Base-by-base conservation (phyloP, 768 basidiomycete genomes). In the Russula virescens region DNA sequence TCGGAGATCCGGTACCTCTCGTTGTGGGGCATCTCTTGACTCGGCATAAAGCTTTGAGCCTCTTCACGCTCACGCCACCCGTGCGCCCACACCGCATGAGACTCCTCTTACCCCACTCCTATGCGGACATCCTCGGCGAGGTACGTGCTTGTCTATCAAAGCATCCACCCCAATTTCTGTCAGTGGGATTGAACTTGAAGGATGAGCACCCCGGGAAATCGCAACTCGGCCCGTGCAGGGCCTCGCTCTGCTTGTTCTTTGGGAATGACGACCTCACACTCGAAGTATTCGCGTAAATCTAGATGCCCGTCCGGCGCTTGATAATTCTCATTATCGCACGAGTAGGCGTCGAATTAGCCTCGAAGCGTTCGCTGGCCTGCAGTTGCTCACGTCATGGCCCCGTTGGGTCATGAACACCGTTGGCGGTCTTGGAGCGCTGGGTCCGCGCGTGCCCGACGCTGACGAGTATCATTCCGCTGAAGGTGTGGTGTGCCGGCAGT, bases 371-470 rank as follows among this genome's bases (percentile, higher is more conserved):
- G 60, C 55, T 21, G 43, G 60, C 48, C 64, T 71, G 49, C 68
- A 81, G 66, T 85, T 83, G 60, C 77, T 86, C 23, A 86, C 84
- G 7, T 84, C 69, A 83, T 87, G 78, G 81, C 81, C 19, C 52
- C 59, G 16, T 61, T 66, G 55, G 52, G 43, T 13, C 43, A 54
- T 34, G 61, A 55, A 25, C 43, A 66, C 42, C 87, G 69, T 73
- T 74, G 19, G 71, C 73, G 64, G 78, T 87, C 18, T 85, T 81
- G n/a, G 72, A 72, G 49, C 68, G 72, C 52, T 87, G 85, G 85
- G 80, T 81, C 60, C 65, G 70, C 25, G 78, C 79, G 23, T 87
- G 85, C 71, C 82, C 83, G 4, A 83, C 84, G 0, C 75, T 87
- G 34, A 76, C 76, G 62, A 86, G 86, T 0, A 83, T 88, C 55